A percentile compares a stretch with the other conserved stretches of the same genome.
phyloP scores from a whole-genome alignment of 768 basidiomycete genomes.

The Mycena floridula region DNA sequence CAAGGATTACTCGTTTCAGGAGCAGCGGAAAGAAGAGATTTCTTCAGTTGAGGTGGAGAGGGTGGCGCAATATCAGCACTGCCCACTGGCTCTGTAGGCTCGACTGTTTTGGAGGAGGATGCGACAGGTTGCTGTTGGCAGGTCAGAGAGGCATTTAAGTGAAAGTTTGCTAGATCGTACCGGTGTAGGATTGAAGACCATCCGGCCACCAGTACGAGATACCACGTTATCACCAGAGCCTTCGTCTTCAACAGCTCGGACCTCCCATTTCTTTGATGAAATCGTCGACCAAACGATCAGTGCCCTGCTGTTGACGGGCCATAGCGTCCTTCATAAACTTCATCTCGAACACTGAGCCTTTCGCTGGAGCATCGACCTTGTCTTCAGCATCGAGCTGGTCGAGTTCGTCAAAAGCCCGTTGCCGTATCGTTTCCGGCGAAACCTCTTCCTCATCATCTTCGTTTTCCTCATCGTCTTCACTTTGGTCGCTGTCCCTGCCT shows the following conservation, averaged over 20 bases:
- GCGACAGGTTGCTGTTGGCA: neutral
- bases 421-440: slow-evolving; percentile 51
- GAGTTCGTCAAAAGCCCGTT: slow-evolving; percentile 75
- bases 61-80: neutral
- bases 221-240: slow-evolving; percentile 33
- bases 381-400: slow-evolving; percentile 36
- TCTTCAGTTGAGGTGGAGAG: slow-evolving; percentile 32
- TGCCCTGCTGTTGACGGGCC: slow-evolving; percentile 52
- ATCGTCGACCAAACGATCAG: slow-evolving; percentile 62
- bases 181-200: slow-evolving; percentile 54
- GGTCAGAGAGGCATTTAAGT: neutral
- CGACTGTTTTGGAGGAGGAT: slow-evolving; percentile 8
- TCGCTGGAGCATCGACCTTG: slow-evolving; percentile 15
- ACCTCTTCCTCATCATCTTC: slow-evolving; percentile 39
- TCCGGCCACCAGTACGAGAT: slow-evolving; percentile 61
- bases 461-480: slow-evolving; percentile 40
- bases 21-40: slow-evolving; percentile 27
- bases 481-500: slow-evolving; percentile 52
- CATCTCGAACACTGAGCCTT: slow-evolving; percentile 78
- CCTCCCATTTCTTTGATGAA: slow-evolving; percentile 65
- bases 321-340: slow-evolving; percentile 98
- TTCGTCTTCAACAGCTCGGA: slow-evolving; percentile 16
- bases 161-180: slow-evolving; percentile 16
- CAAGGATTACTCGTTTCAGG: slow-evolving; percentile 65
- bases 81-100: neutral